Conservation (phyloP, 495 filamentous ascomycete genomes). For the Diplogelasinospora grovesii region DNA sequence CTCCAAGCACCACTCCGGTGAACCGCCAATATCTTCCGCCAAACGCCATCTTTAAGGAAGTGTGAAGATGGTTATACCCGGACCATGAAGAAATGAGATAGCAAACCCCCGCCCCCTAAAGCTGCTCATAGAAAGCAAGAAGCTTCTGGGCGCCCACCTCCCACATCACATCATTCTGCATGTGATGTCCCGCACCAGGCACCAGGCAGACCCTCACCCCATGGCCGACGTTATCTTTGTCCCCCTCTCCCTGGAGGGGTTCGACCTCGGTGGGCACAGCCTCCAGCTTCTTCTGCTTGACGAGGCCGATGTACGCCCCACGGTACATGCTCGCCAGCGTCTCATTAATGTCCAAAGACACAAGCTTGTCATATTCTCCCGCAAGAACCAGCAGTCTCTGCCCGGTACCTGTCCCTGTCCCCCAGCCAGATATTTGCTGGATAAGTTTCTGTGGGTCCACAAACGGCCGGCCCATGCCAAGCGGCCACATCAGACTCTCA, state of each 20-base stretch:
- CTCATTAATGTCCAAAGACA: conserved; percentile 17
- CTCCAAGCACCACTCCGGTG: no score
- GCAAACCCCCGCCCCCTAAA: conserved; percentile 4
- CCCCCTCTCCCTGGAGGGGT: conserved; percentile 10
- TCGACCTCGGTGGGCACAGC: conserved; percentile 57
- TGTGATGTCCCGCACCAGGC: conserved; percentile 34
- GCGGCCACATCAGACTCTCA: conserved; percentile 40
- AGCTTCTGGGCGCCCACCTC: conserved; percentile 32
- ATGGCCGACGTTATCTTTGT: conserved; percentile 13
- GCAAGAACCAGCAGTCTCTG: conserved; percentile 33
- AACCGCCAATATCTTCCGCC: no score
- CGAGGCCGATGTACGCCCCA: conserved; percentile 34
- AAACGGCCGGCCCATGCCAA: conserved; percentile 37
- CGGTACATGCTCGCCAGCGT: conserved; percentile 45
- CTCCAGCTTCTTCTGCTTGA: conserved; percentile 77
- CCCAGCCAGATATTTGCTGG: conserved; percentile 25
- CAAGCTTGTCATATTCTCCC: conserved; percentile 27
- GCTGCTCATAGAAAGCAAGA: conserved; percentile 27
- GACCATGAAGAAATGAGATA: conserved; percentile 1
- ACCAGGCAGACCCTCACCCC: conserved; percentile 31
- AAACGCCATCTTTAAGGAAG: no score
- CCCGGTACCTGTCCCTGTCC: not conserved
- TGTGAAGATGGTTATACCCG: conserved; percentile 4
- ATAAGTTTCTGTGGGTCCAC: conserved; percentile 29
- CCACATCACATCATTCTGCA: conserved; percentile 40